Base-by-base conservation (phyloP, 2,329 filamentous ascomycete species). In the Fusarium sp. region DNA sequence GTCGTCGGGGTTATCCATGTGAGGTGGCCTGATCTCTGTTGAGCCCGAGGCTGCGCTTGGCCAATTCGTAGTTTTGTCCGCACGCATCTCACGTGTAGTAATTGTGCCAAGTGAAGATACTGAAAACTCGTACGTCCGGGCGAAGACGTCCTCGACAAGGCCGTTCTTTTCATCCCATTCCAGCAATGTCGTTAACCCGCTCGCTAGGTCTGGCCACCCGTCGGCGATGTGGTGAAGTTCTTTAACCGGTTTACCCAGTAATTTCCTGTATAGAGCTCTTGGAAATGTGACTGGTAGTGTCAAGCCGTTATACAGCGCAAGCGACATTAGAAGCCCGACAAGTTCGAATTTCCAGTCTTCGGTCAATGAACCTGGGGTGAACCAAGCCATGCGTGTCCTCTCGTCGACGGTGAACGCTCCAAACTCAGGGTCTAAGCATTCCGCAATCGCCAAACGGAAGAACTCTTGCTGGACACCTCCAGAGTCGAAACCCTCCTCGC, bases 401-500 rank as follows among this genome's bases (percentile, higher is more conserved):
- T 87, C 80, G 72, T 98, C 94, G 32, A 93, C 87, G 0, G 90
- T 91, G 77, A 98, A 98, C 56, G 92, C 89, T 2, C 92, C 94
- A 74, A 92, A 93, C 45, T 90, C 86, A 7, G 93, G 91, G 72
- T 93, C 86, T 47, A 98, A 86, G 5, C 92, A 92, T 75, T 97
- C 91, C 1, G 89, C 88, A 72, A 98, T 90, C 20, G 93, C 89
- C 28, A 98, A 81, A 18, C 93, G 89, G 81, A 99, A 98, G 78
- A 97, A 98, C 69, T 99, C 96, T 77, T 97, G 94, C 74, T 98
- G 95, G 2, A 99, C 94, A 68, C 96, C 96, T 45, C 96, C 96
- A 50, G 95, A 93, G 78, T 99, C 96, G 34, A 97, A 89, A 0
- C 96, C 96, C 77, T 97, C 90, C 78, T 98, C 96, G 30, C 93